Evolutionary conservation across 176 grass and related monocot genomes (phyloP), one percentile per base, ranked within the genome.

Genomic region (Triticum dicoccoides): DNA sequence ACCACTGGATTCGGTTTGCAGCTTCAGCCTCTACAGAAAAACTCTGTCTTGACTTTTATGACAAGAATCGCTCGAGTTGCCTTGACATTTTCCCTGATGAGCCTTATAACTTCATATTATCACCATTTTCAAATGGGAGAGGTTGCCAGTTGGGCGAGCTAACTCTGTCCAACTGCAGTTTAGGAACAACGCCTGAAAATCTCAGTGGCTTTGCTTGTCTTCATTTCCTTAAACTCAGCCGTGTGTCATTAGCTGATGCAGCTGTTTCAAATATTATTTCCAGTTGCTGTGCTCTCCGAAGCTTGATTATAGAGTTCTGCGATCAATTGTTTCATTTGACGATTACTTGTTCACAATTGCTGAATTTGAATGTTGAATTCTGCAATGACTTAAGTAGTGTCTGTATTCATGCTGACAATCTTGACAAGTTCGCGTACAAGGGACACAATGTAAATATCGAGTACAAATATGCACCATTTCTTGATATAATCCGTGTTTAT

Each of bases 201-300:
- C 71, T 84, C 11, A 65, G 9, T 84, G 83, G 82, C 10, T 76
- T 85, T 35, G 49, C 72, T 34, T 77, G 12, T 65, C 59, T 85
- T 8, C 0, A 3, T 76, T 15, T 15, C 71, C 37, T 85, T 65
- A 1, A 0, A 23, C 72, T 85, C 59, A 9, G 4, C 4, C 8
- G 4, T 51, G 83, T 85, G 38, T 30, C 29, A 30, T 30, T 66
- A 20, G 38, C 73, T 75, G 72, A 77, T 52, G 61, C 10, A 35
- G 11, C 32, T 77, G 2, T 85, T 85, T 63, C 14, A 9, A 23
- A 35, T 66, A 52, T 85, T 24, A 37, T 77, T 8, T 85, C 72
- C 73, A 76, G 20, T 29, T 85, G 71, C 1, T 5, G 18, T 77
- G 25, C 83, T 85, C 72, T 77, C 11, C 20, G 3, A 9, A 1